These are phyloP conservation scores for Fagopyrum esculentum DNA, from an alignment of 148 eudicot species.

Conservation along the genomic window DNA sequence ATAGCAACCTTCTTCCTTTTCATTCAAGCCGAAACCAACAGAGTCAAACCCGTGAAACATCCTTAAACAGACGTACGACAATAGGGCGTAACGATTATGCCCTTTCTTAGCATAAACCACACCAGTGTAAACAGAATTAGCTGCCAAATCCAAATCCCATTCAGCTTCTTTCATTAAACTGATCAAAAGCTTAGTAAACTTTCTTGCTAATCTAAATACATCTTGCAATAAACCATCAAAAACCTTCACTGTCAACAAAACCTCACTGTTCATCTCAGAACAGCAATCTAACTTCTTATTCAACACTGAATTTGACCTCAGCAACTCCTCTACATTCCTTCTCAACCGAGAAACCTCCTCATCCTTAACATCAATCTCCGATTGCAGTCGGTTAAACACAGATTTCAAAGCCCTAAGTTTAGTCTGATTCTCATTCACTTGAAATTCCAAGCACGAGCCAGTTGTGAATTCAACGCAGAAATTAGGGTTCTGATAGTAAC, in stretches of 20 bases:
- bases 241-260: conserved; percentile 55
- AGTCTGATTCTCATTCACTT: conserved; percentile 95
- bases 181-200: conserved; percentile 67
- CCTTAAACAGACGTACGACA: conserved; percentile 69
- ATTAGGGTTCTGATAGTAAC: conserved; percentile 31
- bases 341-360: conserved; percentile 47
- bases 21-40: conserved; percentile 39
- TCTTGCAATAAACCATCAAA: conserved; percentile 65
- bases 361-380: conserved; percentile 72
- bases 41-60: conserved; percentile 78
- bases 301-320: conserved; percentile 32
- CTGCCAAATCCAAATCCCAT: conserved; percentile 88
- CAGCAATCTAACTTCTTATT: conserved; percentile 28
- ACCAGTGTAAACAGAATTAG: conserved; percentile 46
- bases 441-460: conserved; percentile 75
- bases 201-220: conserved; percentile 37
- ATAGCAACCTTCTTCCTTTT: conserved; percentile 22
- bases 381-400: conserved; percentile 60
- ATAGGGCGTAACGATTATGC: conserved; percentile 59
- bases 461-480: conserved; percentile 38
- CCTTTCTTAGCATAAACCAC: conserved; percentile 56
- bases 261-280: conserved; percentile 27
- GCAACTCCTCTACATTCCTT: conserved; percentile 37
- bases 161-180: conserved; percentile 66
- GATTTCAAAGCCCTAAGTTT: conserved; percentile 79